Percentiles rank a stretch among this genome's conserved stretches.
phyloP scores from a whole-genome alignment of 768 basidiomycete species.

The Leccinum rimulosum region DNA sequence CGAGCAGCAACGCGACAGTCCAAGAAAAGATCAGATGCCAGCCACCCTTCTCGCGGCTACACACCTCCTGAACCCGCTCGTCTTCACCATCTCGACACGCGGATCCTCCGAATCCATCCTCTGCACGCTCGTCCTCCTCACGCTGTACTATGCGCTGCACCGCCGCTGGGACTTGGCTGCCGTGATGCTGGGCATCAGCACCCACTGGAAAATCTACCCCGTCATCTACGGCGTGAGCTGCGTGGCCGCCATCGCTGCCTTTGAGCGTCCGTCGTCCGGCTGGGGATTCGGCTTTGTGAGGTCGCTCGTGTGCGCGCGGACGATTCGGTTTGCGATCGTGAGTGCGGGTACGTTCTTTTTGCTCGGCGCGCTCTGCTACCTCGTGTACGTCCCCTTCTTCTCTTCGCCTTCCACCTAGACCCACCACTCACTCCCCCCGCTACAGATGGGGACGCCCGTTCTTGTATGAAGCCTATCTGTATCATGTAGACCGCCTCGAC shows the following conservation, averaged over 20 bases:
- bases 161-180: slow-evolving; percentile 66
- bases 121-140: slow-evolving; percentile 71
- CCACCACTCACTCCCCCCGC: slow-evolving; percentile 1
- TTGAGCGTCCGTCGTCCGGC: slow-evolving; percentile 16
- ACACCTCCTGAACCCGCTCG: slow-evolving; percentile 91
- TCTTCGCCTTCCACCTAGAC: not conserved
- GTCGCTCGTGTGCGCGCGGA: slow-evolving; percentile 46
- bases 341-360: slow-evolving; percentile 66
- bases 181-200: slow-evolving; percentile 71
- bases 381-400: slow-evolving; percentile 55
- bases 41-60: slow-evolving; percentile 62
- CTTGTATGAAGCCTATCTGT: slow-evolving; percentile 87
- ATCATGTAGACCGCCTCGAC: slow-evolving; percentile 87
- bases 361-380: slow-evolving; percentile 66
- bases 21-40: not conserved
- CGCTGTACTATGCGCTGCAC: slow-evolving; percentile 58
- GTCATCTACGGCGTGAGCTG: slow-evolving; percentile 85
- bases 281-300: slow-evolving; percentile 30
- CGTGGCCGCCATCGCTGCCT: slow-evolving; percentile 35
- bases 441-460: slow-evolving; percentile 93
- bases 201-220: slow-evolving; percentile 98
- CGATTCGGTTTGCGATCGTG: slow-evolving; percentile 63
- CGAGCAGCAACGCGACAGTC: not conserved
- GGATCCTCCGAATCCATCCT: slow-evolving; percentile 94
- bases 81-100: slow-evolving; percentile 94